Evolutionary conservation across 1,139 yeast genomes (phyloP).

Genomic region (Casaregolazyma suthepensis): DNA sequence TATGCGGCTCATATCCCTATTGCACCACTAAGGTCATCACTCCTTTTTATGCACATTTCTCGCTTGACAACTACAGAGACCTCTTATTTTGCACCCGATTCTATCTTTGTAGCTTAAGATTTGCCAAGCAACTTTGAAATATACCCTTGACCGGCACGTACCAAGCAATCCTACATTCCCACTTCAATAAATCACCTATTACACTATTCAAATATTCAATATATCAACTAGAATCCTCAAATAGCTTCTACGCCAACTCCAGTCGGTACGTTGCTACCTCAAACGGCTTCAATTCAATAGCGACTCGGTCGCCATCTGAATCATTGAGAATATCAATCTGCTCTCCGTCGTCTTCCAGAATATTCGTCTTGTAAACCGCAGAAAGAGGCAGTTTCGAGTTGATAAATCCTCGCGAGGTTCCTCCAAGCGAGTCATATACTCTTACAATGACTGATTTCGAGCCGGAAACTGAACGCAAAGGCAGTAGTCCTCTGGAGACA

Average conservation of each 20-base stretch:
- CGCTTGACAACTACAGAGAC: too few relatives aligned
- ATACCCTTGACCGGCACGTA: too few relatives aligned
- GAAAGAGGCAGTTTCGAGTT: slow-evolving; percentile 39
- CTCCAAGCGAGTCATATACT: slow-evolving; percentile 84
- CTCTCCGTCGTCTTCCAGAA: slow-evolving; percentile 61
- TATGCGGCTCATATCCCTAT: too few relatives aligned
- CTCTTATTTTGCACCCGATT: too few relatives aligned
- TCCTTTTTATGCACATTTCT: too few relatives aligned
- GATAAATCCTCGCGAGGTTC: slow-evolving; percentile 51
- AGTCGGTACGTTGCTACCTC: slow-evolving; percentile 58
- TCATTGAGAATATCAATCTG: slow-evolving; percentile 31
- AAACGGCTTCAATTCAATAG: slow-evolving; percentile 56
- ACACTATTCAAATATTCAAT: not conserved
- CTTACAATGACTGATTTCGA: slow-evolving; percentile 50
- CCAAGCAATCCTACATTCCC: too few relatives aligned
- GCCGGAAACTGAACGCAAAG: slow-evolving; percentile 44
- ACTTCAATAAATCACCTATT: not conserved
- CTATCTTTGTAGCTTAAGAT: too few relatives aligned
- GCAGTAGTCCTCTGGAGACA: slow-evolving; percentile 34
- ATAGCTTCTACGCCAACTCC: slow-evolving; percentile 16
- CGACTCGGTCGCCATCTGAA: slow-evolving; percentile 33
- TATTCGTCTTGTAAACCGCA: slow-evolving; percentile 54
- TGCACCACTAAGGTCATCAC: too few relatives aligned
- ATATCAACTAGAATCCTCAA: not conserved
- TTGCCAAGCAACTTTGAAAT: too few relatives aligned